phyloP scores from a whole-genome alignment of 208 protist genomes.

The Leptomonas seymouri region DNA sequence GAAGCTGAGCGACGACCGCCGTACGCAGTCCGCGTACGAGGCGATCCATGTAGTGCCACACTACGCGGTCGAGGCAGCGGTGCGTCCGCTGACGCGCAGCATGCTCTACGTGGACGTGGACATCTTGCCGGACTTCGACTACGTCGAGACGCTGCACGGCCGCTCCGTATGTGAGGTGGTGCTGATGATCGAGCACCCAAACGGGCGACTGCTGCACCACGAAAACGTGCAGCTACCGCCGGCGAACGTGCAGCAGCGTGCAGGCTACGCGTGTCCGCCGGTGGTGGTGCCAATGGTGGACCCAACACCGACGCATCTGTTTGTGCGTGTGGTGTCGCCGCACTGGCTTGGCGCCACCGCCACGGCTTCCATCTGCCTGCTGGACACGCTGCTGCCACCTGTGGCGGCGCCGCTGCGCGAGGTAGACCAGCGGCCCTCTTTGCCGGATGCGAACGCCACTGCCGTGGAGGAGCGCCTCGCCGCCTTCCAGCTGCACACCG shows the following conservation, averaged over 20 bases:
- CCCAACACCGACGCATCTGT: slow-evolving; percentile 96
- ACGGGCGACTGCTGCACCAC: slow-evolving; percentile 97
- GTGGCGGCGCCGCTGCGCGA: slow-evolving; percentile 72
- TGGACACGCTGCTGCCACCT: slow-evolving; percentile 94
- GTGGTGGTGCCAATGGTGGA: slow-evolving; percentile 98
- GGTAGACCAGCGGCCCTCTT: slow-evolving; percentile 63
- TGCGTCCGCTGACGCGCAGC: slow-evolving; percentile 96
- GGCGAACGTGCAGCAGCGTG: slow-evolving; percentile 57
- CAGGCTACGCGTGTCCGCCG: slow-evolving; percentile 75
- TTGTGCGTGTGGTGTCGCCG: slow-evolving; percentile 90
- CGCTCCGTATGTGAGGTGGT: slow-evolving; percentile 89
- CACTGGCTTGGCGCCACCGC: slow-evolving; percentile 83
- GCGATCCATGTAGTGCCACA: slow-evolving; percentile 96
- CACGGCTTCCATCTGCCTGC: slow-evolving; percentile 90
- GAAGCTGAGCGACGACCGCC: slow-evolving; percentile 85
- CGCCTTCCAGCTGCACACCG: slow-evolving; percentile 80
- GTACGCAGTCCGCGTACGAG: slow-evolving; percentile 87
- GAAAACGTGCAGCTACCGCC: slow-evolving; percentile 96
- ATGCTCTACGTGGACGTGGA: slow-evolving; percentile 96
- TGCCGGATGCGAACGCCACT: slow-evolving; percentile 65
- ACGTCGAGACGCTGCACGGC: slow-evolving; percentile 93
- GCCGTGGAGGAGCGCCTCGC: slow-evolving; percentile 76
- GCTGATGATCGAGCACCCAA: slow-evolving; percentile 96
- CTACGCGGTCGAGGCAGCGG: slow-evolving; percentile 88
- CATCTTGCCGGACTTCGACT: slow-evolving; percentile 97